These are phyloP conservation scores for Pichia inconspicua DNA, from an alignment of 1,139 yeast species.

Conservation along the genomic window DNA sequence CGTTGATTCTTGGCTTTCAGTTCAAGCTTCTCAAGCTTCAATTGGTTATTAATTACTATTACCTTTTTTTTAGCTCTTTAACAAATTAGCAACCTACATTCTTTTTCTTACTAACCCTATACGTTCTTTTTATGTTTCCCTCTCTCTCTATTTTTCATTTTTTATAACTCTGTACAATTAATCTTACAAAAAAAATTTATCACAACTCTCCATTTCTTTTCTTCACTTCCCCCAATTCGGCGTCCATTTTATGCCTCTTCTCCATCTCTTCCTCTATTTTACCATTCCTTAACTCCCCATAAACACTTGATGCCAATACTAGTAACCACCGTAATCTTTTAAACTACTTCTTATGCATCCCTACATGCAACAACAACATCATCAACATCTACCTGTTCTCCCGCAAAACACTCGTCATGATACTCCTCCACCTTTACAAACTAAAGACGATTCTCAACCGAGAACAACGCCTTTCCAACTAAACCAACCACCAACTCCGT, in stretches of 20 bases:
- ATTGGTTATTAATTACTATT: background rate
- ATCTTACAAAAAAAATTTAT: too few relatives aligned
- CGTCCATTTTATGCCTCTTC: background rate
- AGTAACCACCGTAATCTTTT: background rate
- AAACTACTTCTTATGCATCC: background rate
- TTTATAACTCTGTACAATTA: too few relatives aligned
- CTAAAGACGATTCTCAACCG: background rate
- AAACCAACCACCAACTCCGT: slow-evolving; percentile 3
- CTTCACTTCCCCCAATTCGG: background rate
- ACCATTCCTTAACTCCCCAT: background rate
- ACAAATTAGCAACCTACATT: background rate
- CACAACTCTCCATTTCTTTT: too few relatives aligned
- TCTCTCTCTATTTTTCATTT: too few relatives aligned
- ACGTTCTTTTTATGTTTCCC: background rate
- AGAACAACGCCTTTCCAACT: background rate
- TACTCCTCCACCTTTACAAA: background rate
- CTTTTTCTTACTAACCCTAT: background rate
- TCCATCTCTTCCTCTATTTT: background rate
- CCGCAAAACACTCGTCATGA: background rate
- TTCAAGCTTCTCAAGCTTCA: slow-evolving; percentile 43
- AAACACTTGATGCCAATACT: background rate
- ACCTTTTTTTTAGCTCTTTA: background rate
- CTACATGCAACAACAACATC: background rate
- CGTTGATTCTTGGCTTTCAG: slow-evolving; percentile 47
- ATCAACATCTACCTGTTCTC: background rate